phyloP scores from a whole-genome alignment of 345 rosid species.

The Linum lewisii region DNA sequence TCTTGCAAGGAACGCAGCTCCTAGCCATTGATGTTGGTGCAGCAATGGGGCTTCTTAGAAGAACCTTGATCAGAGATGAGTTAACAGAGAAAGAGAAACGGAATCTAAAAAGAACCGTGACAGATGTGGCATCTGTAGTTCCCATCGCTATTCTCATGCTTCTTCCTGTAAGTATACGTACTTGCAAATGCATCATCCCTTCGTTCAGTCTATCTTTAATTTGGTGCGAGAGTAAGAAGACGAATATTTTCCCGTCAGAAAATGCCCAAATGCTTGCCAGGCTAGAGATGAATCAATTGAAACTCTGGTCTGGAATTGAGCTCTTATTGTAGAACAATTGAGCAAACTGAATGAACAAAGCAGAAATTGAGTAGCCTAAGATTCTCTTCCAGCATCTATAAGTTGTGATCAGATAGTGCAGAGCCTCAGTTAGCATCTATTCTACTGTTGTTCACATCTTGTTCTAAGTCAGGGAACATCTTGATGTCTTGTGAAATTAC shows the following conservation, averaged over 20 bases:
- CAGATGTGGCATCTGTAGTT: conserved; percentile 82
- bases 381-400: not conserved
- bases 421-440: not conserved
- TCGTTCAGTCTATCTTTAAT: not conserved
- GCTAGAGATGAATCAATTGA: too few species aligned
- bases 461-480: not conserved
- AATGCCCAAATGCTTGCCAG: too few species aligned
- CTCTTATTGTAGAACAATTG: too few species aligned
- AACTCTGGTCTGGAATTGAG: too few species aligned
- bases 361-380: not conserved
- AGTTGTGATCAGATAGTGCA: not conserved
- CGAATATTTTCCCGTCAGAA: not conserved
- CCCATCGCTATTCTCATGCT: conserved; percentile 92
- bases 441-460: not conserved
- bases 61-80: conserved; percentile 72
- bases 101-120: conserved; percentile 69
- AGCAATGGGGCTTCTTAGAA: conserved; percentile 64
- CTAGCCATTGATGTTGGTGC: conserved; percentile 83
- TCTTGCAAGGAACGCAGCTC: conserved; percentile 96
- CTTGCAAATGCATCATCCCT: not conserved
- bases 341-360: too few species aligned
- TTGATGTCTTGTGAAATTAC: not conserved
- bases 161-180: conserved; percentile 68
- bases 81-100: conserved; percentile 78
- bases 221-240: not conserved